Conservation (phyloP, 1,139 yeast genomes). For the Nakaseomyces delphensis region DNA sequence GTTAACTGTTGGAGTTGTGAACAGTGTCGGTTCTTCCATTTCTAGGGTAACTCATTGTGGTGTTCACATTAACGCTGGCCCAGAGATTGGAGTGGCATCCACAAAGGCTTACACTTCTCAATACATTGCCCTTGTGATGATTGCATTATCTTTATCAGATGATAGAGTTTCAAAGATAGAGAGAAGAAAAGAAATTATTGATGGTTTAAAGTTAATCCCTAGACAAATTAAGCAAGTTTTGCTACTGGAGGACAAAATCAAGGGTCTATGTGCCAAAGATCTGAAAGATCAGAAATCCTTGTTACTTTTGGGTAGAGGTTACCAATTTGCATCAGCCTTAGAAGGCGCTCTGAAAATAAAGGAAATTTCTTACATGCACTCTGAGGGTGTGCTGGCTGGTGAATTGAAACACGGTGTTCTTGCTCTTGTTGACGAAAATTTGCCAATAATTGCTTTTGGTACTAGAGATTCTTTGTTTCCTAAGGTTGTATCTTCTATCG, state of each 20-base stretch:
- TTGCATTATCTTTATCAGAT: conserved; percentile 87
- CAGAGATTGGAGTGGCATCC: conserved; percentile 99
- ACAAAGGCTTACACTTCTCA: conserved; percentile 99
- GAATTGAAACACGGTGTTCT: conserved; percentile 97
- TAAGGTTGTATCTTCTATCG: conserved; percentile 89
- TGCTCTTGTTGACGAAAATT: conserved; percentile 87
- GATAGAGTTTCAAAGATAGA: conserved; percentile 70
- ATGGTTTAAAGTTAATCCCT: conserved; percentile 78
- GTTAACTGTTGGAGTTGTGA: conserved; percentile 91
- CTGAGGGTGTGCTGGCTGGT: conserved; percentile 98
- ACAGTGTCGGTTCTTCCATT: conserved; percentile 90
- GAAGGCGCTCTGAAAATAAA: conserved; percentile 98
- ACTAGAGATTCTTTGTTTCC: conserved; percentile 97
- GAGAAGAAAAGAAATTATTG: conserved; percentile 80
- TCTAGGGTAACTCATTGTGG: conserved; percentile 97
- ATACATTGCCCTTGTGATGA: conserved; percentile 93
- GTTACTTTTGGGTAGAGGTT: conserved; percentile 91
- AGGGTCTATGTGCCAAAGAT: conserved; percentile 60
- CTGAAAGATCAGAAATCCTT: conserved; percentile 79
- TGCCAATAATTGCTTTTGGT: conserved; percentile 93
- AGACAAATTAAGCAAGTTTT: conserved; percentile 75
- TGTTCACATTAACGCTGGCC: conserved; percentile 98
- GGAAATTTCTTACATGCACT: conserved; percentile 97
- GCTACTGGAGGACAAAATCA: conserved; percentile 63
- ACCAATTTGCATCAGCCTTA: conserved; percentile 92